A percentile compares a stretch with the other conserved stretches of the same genome.
Conservation (phyloP, 495 filamentous ascomycete genomes). For the Penicillium nucicola region DNA sequence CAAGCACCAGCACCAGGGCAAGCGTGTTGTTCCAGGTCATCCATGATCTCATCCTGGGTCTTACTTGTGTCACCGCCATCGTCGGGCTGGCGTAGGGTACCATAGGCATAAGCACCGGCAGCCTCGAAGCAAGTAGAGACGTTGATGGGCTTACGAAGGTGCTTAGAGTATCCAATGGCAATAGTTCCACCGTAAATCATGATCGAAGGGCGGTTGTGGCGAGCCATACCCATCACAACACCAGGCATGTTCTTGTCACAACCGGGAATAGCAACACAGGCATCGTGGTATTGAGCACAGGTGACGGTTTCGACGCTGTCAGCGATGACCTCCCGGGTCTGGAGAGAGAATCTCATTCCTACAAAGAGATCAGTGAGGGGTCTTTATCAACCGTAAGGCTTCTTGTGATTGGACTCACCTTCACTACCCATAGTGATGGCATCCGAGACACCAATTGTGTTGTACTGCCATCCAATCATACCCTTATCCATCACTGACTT, state of each 20-base stretch:
- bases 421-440: slow-evolving; percentile 96
- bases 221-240: slow-evolving; percentile 74
- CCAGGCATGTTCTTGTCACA: slow-evolving; percentile 99
- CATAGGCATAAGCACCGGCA: slow-evolving; percentile 80
- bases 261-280: slow-evolving; percentile 90
- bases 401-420: slow-evolving; percentile 47
- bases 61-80: slow-evolving; percentile 55
- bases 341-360: slow-evolving; percentile 98
- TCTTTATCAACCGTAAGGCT: not conserved
- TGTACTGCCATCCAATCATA: slow-evolving; percentile 92
- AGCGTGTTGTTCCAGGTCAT: slow-evolving; percentile 79
- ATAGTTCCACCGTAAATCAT: slow-evolving; percentile 93
- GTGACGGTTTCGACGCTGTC: slow-evolving; percentile 93
- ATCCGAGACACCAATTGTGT: slow-evolving; percentile 91
- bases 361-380: not conserved
- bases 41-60: slow-evolving; percentile 75
- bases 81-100: slow-evolving; percentile 56
- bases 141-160: slow-evolving; percentile 79
- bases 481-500: slow-evolving; percentile 73
- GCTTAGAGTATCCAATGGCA: slow-evolving; percentile 74
- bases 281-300: slow-evolving; percentile 84
- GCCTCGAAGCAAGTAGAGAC: slow-evolving; percentile 91
- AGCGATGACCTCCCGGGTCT: slow-evolving; percentile 91
- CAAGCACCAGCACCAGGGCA: slow-evolving; percentile 94
- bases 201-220: slow-evolving; percentile 84